These are phyloP conservation scores for Macroventuria anomochaeta DNA, from an alignment of 2,329 filamentous ascomycete genomes.

Conservation along the genomic window DNA sequence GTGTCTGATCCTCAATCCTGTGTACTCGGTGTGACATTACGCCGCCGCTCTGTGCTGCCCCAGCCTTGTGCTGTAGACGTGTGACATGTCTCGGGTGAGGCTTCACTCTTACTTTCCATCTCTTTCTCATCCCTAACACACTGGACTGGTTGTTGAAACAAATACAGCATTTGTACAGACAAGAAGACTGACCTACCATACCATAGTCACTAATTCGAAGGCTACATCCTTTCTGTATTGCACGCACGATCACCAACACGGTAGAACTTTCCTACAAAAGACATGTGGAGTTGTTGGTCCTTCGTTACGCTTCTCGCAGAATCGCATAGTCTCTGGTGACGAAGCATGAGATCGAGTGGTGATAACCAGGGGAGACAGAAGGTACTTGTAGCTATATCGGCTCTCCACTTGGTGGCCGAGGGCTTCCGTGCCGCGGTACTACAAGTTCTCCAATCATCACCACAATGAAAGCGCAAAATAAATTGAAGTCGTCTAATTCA, in stretches of 20 bases:
- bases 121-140: neutral
- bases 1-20: too few species aligned
- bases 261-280: too few species aligned
- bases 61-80: too few species aligned
- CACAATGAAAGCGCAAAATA: neutral
- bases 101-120: neutral
- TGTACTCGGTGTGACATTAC: too few species aligned
- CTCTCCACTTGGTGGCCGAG: constrained; percentile 14
- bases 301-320: neutral
- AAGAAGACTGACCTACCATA: neutral
- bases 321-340: neutral
- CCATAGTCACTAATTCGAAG: neutral
- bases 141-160: neutral
- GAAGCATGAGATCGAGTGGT: neutral
- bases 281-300: neutral
- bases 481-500: neutral
- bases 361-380: neutral
- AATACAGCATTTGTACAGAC: neutral
- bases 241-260: neutral
- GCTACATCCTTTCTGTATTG: neutral
- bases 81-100: neutral
- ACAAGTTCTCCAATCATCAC: neutral
- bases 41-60: too few species aligned
- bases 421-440: constrained; percentile 1
- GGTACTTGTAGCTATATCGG: constrained; percentile 8